These are phyloP conservation scores for Epichloe uncinata DNA, from an alignment of 2,329 filamentous ascomycete species.

Conservation along the genomic window DNA sequence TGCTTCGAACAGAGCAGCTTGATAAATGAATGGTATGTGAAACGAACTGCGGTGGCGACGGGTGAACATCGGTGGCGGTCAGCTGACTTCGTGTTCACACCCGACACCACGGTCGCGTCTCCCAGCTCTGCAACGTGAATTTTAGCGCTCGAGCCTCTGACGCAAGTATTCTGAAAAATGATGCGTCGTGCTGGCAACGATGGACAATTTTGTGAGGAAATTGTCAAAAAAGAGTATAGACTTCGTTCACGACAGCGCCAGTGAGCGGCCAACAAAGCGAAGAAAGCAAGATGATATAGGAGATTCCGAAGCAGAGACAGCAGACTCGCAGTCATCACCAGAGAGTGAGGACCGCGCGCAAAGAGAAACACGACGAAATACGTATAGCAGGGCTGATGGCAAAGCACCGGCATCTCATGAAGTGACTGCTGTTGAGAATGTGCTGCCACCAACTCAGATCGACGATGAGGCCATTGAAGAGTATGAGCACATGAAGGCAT, in stretches of 20 bases:
- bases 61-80: conserved; percentile 12
- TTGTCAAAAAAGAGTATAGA: conserved; percentile 12
- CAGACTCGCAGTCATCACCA: conserved; percentile 11
- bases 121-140: neutral
- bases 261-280: conserved; percentile 19
- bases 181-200: conserved; percentile 11
- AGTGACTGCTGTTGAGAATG: conserved; percentile 29
- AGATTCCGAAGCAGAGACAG: conserved; percentile 12
- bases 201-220: conserved; percentile 26
- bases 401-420: conserved; percentile 7
- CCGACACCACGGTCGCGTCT: conserved; percentile 4
- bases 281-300: conserved; percentile 15
- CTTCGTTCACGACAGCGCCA: conserved; percentile 2
- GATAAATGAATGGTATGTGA: too few species aligned
- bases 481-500: conserved; percentile 59
- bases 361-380: neutral
- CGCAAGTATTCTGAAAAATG: neutral
- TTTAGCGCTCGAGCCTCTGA: neutral
- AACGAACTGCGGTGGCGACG: neutral
- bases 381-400: conserved; percentile 3
- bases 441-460: conserved; percentile 52
- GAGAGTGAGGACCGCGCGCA: conserved; percentile 3
- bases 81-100: conserved; percentile 26
- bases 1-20: neutral
- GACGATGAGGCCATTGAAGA: conserved; percentile 63